phyloP scores from a whole-genome alignment of 257 asterid species.

The Paulownia fortunei region DNA sequence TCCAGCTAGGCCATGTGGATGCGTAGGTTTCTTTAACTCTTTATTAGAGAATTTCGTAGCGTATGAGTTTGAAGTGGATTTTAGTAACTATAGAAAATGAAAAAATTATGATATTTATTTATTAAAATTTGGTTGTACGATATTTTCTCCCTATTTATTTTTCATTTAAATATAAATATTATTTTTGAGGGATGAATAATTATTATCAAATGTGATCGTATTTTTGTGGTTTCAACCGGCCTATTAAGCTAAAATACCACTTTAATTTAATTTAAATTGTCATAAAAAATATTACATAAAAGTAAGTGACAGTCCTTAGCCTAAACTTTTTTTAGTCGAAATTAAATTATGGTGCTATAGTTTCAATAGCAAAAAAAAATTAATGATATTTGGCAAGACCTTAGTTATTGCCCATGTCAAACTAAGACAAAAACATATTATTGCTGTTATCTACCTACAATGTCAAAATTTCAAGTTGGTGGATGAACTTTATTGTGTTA shows the following conservation, averaged over 20 bases:
- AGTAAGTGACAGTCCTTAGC: neutral
- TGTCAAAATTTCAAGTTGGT: neutral
- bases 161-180: too few species aligned
- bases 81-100: conserved; percentile 1
- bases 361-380: conserved; percentile 3
- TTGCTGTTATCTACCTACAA: neutral
- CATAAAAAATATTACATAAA: too few species aligned
- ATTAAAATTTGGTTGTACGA: neutral
- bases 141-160: neutral
- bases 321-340: neutral
- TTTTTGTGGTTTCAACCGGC: too few species aligned
- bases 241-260: too few species aligned
- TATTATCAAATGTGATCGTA: too few species aligned
- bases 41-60: conserved; percentile 11
- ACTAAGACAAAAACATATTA: conserved; percentile 22
- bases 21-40: conserved; percentile 29
- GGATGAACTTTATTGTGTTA: neutral
- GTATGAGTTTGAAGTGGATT: neutral
- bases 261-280: too few species aligned
- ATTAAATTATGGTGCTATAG: neutral
- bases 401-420: neutral
- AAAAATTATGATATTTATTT: neutral
- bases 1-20: conserved; percentile 77
- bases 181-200: too few species aligned
- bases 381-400: conserved; percentile 32